phyloP scores from a whole-genome alignment of 495 filamentous ascomycete genomes.

The Lasiosphaeria miniovina region DNA sequence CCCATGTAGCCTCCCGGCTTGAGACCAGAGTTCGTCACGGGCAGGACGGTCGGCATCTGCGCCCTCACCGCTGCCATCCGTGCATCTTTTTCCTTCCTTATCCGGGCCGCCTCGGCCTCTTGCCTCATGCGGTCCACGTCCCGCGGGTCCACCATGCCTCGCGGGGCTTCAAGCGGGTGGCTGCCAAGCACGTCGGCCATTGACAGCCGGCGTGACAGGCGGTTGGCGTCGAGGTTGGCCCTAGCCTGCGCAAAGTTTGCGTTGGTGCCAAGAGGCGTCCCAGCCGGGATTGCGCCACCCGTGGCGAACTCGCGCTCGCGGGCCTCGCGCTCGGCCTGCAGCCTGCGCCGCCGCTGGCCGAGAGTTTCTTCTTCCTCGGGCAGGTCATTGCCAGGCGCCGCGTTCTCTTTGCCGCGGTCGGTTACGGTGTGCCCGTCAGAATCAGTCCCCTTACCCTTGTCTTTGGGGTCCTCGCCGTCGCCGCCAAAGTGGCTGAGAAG shows the following conservation, averaged over 20 bases:
- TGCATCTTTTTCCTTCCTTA: constrained; percentile 32
- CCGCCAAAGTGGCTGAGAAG: constrained; percentile 69
- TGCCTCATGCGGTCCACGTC: constrained; percentile 33
- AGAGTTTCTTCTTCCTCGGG: constrained; percentile 80
- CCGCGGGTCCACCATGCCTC: constrained; percentile 28
- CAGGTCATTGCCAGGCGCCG: constrained; percentile 19
- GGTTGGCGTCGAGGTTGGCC: constrained; percentile 25
- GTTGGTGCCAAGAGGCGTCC: background rate
- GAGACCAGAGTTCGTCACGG: constrained; percentile 24
- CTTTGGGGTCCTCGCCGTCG: constrained; percentile 25
- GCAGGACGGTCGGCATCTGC: constrained; percentile 40
- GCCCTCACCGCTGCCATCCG: constrained; percentile 41
- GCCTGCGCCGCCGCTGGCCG: constrained; percentile 75
- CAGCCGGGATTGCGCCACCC: constrained; percentile 8
- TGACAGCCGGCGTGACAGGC: constrained; percentile 46
- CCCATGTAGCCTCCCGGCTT: constrained; percentile 47
- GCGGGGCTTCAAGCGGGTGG: constrained; percentile 46
- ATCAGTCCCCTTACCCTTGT: constrained; percentile 21
- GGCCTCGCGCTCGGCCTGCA: constrained; percentile 69
- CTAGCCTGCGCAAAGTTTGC: too few species aligned
- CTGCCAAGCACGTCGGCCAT: constrained; percentile 63
- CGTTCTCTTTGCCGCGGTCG: constrained; percentile 25
- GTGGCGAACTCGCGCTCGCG: constrained; percentile 44
- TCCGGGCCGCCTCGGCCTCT: constrained; percentile 35
- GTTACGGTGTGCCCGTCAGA: constrained; percentile 9